Conservation (phyloP, 306 rosid species). For the Medicago ruthenica region DNA sequence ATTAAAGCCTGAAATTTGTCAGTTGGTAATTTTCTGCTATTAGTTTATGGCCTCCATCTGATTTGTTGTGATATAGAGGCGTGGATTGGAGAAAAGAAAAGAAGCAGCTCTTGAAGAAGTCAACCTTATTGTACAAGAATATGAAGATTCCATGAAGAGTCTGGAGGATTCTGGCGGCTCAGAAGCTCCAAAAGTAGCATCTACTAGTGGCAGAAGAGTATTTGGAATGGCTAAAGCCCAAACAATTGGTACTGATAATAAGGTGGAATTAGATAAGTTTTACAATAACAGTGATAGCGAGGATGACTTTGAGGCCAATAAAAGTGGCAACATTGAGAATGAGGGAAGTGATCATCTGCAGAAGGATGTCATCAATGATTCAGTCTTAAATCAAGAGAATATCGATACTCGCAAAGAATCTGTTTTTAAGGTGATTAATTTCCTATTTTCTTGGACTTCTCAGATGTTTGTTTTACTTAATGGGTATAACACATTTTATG, state of each 20-base stretch:
- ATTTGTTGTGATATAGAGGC: slow-evolving; percentile 62
- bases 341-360: slow-evolving; percentile 41
- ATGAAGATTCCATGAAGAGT: slow-evolving; percentile 63
- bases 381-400: slow-evolving; percentile 47
- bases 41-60: slow-evolving; percentile 28
- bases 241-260: slow-evolving; percentile 53
- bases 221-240: slow-evolving; percentile 65
- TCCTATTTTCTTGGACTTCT: slow-evolving; percentile 18
- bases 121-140: slow-evolving; percentile 76
- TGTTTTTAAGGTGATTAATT: slow-evolving; percentile 66
- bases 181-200: slow-evolving; percentile 50
- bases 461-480: slow-evolving; percentile 34
- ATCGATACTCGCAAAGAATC: slow-evolving; percentile 54
- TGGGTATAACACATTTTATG: slow-evolving; percentile 41
- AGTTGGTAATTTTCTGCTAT: slow-evolving; percentile 19
- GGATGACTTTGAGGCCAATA: slow-evolving; percentile 55
- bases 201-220: slow-evolving; percentile 77
- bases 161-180: slow-evolving; percentile 59
- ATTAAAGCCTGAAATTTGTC: slow-evolving; percentile 26
- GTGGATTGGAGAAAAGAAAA: slow-evolving; percentile 77
- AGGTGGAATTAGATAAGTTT: slow-evolving; percentile 55
- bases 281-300: slow-evolving; percentile 77
- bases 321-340: slow-evolving; percentile 43
- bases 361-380: slow-evolving; percentile 47
- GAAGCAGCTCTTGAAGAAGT: slow-evolving; percentile 83